A percentile compares a stretch with the other conserved stretches of the same genome.
Conservation (phyloP, 208 protist genomes). For the Angomonas ambiguus region DNA sequence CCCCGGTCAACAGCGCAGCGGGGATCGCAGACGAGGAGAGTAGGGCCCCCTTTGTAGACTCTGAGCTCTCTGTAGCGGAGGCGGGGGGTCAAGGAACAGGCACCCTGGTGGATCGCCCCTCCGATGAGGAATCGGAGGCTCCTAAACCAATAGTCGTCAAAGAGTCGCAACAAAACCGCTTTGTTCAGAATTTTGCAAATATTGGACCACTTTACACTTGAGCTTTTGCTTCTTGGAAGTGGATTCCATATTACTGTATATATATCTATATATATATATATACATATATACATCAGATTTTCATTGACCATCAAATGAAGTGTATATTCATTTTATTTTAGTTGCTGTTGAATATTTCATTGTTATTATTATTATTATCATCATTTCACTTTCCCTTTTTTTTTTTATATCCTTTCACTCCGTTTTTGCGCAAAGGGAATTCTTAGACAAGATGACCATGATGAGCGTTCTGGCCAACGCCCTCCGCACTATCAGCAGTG, state of each 20-base stretch:
- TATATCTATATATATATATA: conserved; percentile 1
- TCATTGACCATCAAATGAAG: no score
- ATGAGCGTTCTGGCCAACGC: conserved; percentile 99
- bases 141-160: neutral
- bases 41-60: no score
- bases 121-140: neutral
- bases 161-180: neutral
- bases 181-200: neutral
- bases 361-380: conserved; percentile 6
- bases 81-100: neutral
- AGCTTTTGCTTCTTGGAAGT: neutral
- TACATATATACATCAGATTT: neutral
- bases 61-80: no score
- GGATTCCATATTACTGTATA: no score
- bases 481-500: conserved; percentile 98
- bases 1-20: neutral
- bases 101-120: neutral
- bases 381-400: conserved; percentile 16
- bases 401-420: conserved; percentile 5
- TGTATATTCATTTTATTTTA: conserved; percentile 10
- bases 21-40: neutral
- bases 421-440: neutral
- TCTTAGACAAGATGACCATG: conserved; percentile 96
- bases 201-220: neutral
- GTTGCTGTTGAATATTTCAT: neutral